Percentiles rank a stretch among this genome's conserved stretches.
Evolutionary conservation across 257 asterid genomes (phyloP).

Genomic region (Lycium barbarum): DNA sequence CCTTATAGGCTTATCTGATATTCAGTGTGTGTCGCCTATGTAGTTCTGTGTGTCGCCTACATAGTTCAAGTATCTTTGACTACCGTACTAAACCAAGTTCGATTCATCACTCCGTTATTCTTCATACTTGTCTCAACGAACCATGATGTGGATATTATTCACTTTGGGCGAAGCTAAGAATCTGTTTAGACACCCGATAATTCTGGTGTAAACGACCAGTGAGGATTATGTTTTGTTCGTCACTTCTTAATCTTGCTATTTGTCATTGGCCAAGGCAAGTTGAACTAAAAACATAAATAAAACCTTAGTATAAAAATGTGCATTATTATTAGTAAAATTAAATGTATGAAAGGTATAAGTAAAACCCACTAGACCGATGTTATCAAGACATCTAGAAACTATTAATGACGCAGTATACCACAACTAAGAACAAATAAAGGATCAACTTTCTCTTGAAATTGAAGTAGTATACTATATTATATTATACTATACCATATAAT

Average conservation of each 20-base stretch:
- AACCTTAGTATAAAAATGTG: background rate
- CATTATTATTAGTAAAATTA: background rate
- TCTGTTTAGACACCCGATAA: too few relatives aligned
- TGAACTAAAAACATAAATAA: background rate
- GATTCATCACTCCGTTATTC: too few relatives aligned
- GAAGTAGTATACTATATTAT: background rate
- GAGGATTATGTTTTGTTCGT: background rate
- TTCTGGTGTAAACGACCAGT: too few relatives aligned
- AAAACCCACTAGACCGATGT: background rate
- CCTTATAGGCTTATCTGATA: too few relatives aligned
- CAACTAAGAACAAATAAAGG: background rate
- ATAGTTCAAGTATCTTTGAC: too few relatives aligned
- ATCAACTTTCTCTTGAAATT: background rate
- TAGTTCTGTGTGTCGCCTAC: too few relatives aligned
- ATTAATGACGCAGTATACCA: slow-evolving; percentile 2
- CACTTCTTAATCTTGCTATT: slow-evolving; percentile 24
- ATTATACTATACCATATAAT: too few relatives aligned
- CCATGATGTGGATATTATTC: too few relatives aligned
- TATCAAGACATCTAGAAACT: background rate
- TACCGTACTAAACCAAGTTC: too few relatives aligned
- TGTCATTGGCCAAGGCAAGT: slow-evolving; percentile 10
- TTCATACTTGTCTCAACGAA: too few relatives aligned
- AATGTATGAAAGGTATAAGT: background rate
- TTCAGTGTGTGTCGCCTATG: too few relatives aligned
- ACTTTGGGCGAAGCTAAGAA: too few relatives aligned